These are phyloP conservation scores for Peronospora farinosa DNA, from an alignment of 352 stramenopile genomes.

Conservation along the genomic window DNA sequence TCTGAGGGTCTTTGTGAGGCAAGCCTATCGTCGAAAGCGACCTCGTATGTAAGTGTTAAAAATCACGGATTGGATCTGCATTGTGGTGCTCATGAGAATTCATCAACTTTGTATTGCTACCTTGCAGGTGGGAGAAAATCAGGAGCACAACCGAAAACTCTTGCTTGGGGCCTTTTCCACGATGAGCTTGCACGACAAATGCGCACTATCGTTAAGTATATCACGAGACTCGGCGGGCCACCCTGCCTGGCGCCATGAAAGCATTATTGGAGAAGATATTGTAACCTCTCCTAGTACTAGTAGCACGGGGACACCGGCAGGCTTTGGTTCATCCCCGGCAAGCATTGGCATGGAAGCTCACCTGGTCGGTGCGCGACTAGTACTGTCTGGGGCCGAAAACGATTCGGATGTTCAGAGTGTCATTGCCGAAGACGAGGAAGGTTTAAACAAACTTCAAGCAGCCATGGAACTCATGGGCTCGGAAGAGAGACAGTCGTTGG, in stretches of 20 bases:
- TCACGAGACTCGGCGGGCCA: slow-evolving; percentile 44
- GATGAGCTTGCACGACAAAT: slow-evolving; percentile 87
- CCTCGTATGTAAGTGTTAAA: slow-evolving; percentile 40
- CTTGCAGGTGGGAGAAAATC: slow-evolving; percentile 56
- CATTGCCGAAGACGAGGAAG: slow-evolving; percentile 74
- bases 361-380: slow-evolving; percentile 18
- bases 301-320: slow-evolving; percentile 23
- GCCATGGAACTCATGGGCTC: slow-evolving; percentile 84
- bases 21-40: slow-evolving; percentile 25
- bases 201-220: slow-evolving; percentile 72
- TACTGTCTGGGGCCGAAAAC: slow-evolving; percentile 37
- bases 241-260: slow-evolving; percentile 39
- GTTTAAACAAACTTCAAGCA: slow-evolving; percentile 64
- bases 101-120: slow-evolving; percentile 1
- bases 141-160: slow-evolving; percentile 80
- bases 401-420: slow-evolving; percentile 80
- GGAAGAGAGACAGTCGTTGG: slow-evolving; percentile 76
- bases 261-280: slow-evolving; percentile 51
- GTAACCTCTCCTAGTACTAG: slow-evolving; percentile 19
- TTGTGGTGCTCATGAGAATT: slow-evolving; percentile 4
- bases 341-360: slow-evolving; percentile 26
- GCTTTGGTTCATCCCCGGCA: slow-evolving; percentile 22
- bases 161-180: slow-evolving; percentile 79
- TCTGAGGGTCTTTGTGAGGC: slow-evolving; percentile 28
- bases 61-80: background rate